A percentile compares a stretch with the other conserved stretches of the same genome.
Evolutionary conservation across 208 protist species (phyloP).

Genomic region (Leishmania tarentolae): DNA sequence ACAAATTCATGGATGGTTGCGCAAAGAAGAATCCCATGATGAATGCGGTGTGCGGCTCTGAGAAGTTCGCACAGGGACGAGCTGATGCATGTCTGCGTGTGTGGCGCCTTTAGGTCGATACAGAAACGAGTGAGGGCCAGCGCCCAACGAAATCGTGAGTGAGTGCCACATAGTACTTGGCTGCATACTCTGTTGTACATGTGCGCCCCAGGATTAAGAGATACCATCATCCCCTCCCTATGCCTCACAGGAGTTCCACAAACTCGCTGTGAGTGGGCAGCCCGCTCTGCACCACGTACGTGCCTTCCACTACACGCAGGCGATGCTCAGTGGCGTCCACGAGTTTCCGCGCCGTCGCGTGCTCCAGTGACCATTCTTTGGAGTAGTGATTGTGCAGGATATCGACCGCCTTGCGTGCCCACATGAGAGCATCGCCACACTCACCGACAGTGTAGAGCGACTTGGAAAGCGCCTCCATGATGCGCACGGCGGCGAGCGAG

Average conservation of each 20-base stretch:
- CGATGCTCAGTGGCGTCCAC: constrained; percentile 36
- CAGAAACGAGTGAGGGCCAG: not conserved
- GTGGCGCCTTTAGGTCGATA: not conserved
- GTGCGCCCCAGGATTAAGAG: not conserved
- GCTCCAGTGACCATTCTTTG: constrained; percentile 47
- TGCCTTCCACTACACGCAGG: constrained; percentile 46
- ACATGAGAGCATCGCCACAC: constrained; percentile 56
- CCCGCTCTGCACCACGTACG: constrained; percentile 46
- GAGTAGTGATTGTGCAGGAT: constrained; percentile 38
- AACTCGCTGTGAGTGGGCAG: constrained; percentile 11
- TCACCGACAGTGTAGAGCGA: constrained; percentile 46
- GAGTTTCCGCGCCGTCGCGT: constrained; percentile 24
- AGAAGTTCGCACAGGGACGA: not conserved
- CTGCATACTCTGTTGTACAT: not conserved
- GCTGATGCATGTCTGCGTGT: not conserved
- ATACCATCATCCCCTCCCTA: not conserved
- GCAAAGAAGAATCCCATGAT: not conserved
- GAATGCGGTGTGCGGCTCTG: not conserved
- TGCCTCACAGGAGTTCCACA: constrained; percentile 12
- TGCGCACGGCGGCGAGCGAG: constrained; percentile 33
- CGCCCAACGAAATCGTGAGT: not conserved
- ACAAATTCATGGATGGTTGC: not conserved
- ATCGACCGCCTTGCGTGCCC: constrained; percentile 37
- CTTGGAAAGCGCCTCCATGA: constrained; percentile 46
- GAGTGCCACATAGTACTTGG: not conserved